A percentile compares a stretch with the other conserved stretches of the same genome.
Evolutionary conservation across 1,284 basidiomycete genomes (phyloP).

Genomic region (Psilocybe mexicana): DNA sequence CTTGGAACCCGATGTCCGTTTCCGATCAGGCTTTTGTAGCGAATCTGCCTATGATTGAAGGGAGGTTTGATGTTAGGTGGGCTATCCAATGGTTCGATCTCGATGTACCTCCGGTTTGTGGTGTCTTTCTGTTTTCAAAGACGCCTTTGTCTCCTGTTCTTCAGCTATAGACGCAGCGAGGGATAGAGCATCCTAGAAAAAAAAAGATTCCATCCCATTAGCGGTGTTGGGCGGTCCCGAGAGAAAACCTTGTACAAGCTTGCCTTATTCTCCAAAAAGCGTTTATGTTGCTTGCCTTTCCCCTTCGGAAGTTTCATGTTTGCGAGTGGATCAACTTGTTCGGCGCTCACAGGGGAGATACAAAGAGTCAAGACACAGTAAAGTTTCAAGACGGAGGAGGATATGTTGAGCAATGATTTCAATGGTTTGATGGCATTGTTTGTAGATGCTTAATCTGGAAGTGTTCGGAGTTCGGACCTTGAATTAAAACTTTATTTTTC

Average conservation of each 20-base stretch:
- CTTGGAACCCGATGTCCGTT: conserved; percentile 15
- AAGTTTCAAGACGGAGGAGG: not conserved
- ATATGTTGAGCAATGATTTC: too few species aligned
- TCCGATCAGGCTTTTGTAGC: conserved; percentile 14
- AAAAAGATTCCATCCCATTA: not conserved
- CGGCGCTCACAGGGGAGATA: conserved; percentile 3
- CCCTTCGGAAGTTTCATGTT: conserved; percentile 9
- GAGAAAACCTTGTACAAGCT: conserved; percentile 19
- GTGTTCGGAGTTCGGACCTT: not conserved
- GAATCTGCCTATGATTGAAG: conserved; percentile 14
- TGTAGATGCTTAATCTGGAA: not conserved
- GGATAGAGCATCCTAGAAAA: conserved; percentile 40
- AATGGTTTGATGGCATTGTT: not conserved
- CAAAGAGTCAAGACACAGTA: not conserved
- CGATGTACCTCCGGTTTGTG: conserved; percentile 34
- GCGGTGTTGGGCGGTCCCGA: not conserved
- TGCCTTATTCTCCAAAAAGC: conserved; percentile 25
- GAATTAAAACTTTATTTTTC: not conserved
- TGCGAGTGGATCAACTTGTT: not conserved
- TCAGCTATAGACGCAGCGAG: conserved; percentile 43
- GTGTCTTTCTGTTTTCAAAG: conserved; percentile 35
- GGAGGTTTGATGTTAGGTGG: not conserved
- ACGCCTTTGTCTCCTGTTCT: conserved; percentile 39
- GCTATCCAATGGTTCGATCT: not conserved
- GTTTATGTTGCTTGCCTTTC: conserved; percentile 24